Conservation (phyloP, 2,329 filamentous ascomycete genomes). For the Sporothrix brunneoviolacea region DNA sequence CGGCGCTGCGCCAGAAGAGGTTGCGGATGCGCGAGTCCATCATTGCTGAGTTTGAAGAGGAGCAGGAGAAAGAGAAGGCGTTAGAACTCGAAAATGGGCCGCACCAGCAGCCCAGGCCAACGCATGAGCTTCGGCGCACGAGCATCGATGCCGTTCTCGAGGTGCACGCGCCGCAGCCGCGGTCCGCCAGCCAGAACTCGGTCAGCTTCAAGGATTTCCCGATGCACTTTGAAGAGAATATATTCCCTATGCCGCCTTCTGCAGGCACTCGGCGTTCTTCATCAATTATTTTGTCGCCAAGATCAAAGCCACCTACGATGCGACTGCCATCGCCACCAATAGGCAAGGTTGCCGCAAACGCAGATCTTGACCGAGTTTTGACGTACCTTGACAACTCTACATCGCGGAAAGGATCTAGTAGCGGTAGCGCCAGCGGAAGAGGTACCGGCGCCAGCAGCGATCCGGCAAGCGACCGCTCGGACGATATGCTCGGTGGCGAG, state of each 20-base stretch:
- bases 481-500: constrained; percentile 17
- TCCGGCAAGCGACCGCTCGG: constrained; percentile 3
- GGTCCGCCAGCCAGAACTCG: constrained; percentile 2
- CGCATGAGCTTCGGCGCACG: constrained; percentile 6
- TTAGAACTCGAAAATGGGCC: background rate
- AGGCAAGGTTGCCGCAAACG: background rate
- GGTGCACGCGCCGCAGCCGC: constrained; percentile 11
- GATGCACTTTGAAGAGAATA: constrained; percentile 12
- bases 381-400: constrained; percentile 18
- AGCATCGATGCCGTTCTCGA: constrained; percentile 10
- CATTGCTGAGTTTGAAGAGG: constrained; percentile 35
- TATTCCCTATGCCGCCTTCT: constrained; percentile 9
- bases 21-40: constrained; percentile 46
- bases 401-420: background rate
- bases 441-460: constrained; percentile 1
- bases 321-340: background rate
- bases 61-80: background rate
- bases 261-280: constrained; percentile 5
- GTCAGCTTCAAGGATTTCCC: constrained; percentile 10
- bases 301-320: constrained; percentile 1
- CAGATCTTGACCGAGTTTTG: constrained; percentile 19
- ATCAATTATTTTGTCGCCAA: constrained; percentile 1
- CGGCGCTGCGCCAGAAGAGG: constrained; percentile 50
- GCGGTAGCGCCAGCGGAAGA: constrained; percentile 2
- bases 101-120: background rate